These are phyloP conservation scores for Wickerhamiella alocasiicola DNA, from an alignment of 805 yeast species.

Conservation along the genomic window DNA sequence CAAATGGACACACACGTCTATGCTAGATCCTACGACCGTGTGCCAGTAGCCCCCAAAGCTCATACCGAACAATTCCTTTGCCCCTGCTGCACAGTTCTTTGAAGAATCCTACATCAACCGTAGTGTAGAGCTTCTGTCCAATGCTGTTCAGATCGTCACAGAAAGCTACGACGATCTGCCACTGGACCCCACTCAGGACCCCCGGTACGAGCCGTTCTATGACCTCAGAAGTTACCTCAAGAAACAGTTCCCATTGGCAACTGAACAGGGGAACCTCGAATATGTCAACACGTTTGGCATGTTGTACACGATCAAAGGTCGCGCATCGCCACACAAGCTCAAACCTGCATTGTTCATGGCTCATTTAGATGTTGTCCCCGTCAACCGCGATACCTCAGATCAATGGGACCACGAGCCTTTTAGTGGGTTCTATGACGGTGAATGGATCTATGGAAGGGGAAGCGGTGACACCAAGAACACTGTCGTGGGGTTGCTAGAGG, in stretches of 20 bases:
- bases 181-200: conserved; percentile 36
- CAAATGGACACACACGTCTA: conserved; percentile 4
- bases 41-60: conserved; percentile 14
- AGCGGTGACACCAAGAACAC: conserved; percentile 62
- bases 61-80: conserved; percentile 4
- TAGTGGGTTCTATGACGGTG: conserved; percentile 54
- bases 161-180: conserved; percentile 44
- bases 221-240: conserved; percentile 43
- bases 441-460: conserved; percentile 64
- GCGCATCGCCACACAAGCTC: conserved; percentile 28
- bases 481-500: conserved; percentile 52
- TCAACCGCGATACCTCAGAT: conserved; percentile 39
- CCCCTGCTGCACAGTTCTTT: conserved; percentile 12
- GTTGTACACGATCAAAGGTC: conserved; percentile 51
- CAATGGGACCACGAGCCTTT: conserved; percentile 63
- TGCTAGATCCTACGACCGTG: background rate
- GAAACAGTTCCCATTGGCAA: conserved; percentile 42
- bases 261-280: conserved; percentile 30
- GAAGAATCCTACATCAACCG: conserved; percentile 10
- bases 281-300: conserved; percentile 52
- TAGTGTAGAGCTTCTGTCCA: conserved; percentile 21
- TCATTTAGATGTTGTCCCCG: conserved; percentile 76
- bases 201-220: conserved; percentile 36
- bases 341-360: conserved; percentile 63
- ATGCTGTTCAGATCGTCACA: conserved; percentile 55